Percentiles rank a stretch among this genome's conserved stretches.
Conservation (phyloP, 495 filamentous ascomycete genomes). For the Penicillium lagena region DNA sequence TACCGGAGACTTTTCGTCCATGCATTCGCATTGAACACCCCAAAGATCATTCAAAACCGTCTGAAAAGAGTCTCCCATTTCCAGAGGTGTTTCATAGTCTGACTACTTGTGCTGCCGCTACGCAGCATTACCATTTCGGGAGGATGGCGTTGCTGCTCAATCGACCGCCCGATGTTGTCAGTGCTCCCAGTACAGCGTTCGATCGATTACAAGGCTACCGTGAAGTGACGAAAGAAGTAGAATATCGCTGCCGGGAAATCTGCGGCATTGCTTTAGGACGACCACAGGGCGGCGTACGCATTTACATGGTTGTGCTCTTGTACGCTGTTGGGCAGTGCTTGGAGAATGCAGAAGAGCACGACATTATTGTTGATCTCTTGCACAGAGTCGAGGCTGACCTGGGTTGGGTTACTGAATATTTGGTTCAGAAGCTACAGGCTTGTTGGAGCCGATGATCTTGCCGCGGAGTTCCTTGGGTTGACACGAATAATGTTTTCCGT, state of each 20-base stretch:
- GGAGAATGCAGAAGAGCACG: constrained; percentile 25
- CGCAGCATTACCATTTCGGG: constrained; percentile 39
- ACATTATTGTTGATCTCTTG: constrained; percentile 31
- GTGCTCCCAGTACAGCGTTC: constrained; percentile 31
- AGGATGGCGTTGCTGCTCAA: constrained; percentile 33
- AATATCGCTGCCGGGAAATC: constrained; percentile 32
- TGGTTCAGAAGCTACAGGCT: constrained; percentile 24
- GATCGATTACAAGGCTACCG: constrained; percentile 35
- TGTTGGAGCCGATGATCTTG: constrained; percentile 19
- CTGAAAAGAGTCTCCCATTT: constrained; percentile 23
- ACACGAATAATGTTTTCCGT: too few species aligned
- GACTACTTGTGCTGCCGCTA: constrained; percentile 28
- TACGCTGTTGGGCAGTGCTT: constrained; percentile 34
- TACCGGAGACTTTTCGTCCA: constrained; percentile 36
- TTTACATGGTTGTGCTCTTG: constrained; percentile 32
- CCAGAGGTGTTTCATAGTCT: constrained; percentile 32
- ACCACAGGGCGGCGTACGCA: constrained; percentile 27
- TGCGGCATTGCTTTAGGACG: constrained; percentile 33
- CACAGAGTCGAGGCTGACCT: constrained; percentile 32
- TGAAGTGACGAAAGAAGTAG: constrained; percentile 38
- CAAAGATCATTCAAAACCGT: constrained; percentile 18
- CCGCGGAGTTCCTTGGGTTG: too few species aligned
- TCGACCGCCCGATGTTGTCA: constrained; percentile 26
- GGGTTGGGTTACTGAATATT: constrained; percentile 31
- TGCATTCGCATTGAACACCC: constrained; percentile 33